These are phyloP conservation scores for Plasmodium berghei DNA, from an alignment of 169 alveolate genomes.

Conservation along the genomic window DNA sequence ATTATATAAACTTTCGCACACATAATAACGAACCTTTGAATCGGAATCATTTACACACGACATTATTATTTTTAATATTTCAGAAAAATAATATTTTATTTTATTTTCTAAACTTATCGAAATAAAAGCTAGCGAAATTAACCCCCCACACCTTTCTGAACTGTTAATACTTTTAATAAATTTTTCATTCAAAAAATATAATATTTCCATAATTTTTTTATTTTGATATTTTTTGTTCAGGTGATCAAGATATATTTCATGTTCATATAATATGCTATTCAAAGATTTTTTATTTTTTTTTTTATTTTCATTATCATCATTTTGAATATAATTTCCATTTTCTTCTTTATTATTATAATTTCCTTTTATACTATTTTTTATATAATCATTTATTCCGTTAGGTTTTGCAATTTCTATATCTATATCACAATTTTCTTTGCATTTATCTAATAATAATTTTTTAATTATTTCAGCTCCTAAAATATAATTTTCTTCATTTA, in stretches of 20 bases:
- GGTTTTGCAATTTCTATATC: constrained; percentile 26
- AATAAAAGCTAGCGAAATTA: constrained; percentile 66
- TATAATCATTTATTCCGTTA: neutral
- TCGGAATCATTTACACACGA: constrained; percentile 81
- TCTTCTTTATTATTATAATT: neutral
- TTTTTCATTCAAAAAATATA: constrained; percentile 34
- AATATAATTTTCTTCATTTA: constrained; percentile 37
- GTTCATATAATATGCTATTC: constrained; percentile 34
- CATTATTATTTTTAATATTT: constrained; percentile 37
- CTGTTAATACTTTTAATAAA: constrained; percentile 42
- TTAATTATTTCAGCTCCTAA: constrained; percentile 65
- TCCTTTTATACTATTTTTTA: neutral
- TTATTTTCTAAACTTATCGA: constrained; percentile 46
- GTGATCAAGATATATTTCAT: constrained; percentile 22
- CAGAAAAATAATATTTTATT: constrained; percentile 59
- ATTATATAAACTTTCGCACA: constrained; percentile 86
- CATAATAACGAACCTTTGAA: constrained; percentile 82
- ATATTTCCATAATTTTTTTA: constrained; percentile 35
- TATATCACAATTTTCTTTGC: constrained; percentile 50
- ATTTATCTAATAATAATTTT: constrained; percentile 59
- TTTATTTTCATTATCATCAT: neutral
- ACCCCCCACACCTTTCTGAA: constrained; percentile 67
- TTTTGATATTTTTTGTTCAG: constrained; percentile 56
- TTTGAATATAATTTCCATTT: neutral
- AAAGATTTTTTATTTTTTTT: constrained; percentile 22